Percentiles rank a stretch among this genome's conserved stretches.
These are phyloP conservation scores for Nematodospora anomalae DNA, from an alignment of 1,139 yeast genomes.

Conservation along the genomic window DNA sequence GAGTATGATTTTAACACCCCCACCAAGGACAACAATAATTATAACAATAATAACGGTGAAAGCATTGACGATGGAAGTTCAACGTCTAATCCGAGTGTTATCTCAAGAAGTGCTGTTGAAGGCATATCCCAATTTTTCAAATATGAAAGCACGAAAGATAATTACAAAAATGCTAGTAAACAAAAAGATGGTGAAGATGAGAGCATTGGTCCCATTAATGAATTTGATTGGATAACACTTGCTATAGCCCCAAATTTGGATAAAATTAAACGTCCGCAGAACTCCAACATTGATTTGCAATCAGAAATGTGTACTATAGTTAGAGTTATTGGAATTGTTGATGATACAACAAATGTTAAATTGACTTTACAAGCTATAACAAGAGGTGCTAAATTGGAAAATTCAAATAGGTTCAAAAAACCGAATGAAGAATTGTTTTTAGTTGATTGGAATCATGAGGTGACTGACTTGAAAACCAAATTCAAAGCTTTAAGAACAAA, in stretches of 20 bases:
- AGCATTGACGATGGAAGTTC: constrained; percentile 10
- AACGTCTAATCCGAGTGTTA: constrained; percentile 18
- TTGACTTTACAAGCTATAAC: constrained; percentile 56
- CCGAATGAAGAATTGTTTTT: constrained; percentile 31
- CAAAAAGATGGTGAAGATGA: neutral
- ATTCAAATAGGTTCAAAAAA: constrained; percentile 3
- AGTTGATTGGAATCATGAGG: constrained; percentile 28
- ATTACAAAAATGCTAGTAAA: neutral
- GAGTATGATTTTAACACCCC: constrained; percentile 34
- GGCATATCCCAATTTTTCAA: constrained; percentile 35
- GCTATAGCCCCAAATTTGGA: constrained; percentile 43
- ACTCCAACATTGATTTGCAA: constrained; percentile 14
- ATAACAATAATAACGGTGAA: constrained; percentile 20
- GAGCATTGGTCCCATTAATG: constrained; percentile 16
- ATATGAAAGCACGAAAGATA: constrained; percentile 20
- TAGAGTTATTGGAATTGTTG: constrained; percentile 49
- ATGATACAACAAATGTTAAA: constrained; percentile 44
- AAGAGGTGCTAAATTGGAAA: constrained; percentile 35
- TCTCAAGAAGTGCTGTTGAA: constrained; percentile 36
- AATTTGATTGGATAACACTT: constrained; percentile 41
- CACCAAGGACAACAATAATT: constrained; percentile 18
- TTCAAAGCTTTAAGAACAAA: constrained; percentile 27
- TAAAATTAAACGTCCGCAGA: constrained; percentile 30
- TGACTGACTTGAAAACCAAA: constrained; percentile 21
- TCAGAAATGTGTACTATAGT: constrained; percentile 45